Evolutionary conservation across 345 rosid species (phyloP), one percentile per base, ranked within the genome.

Genomic region (Turritis glabra): DNA sequence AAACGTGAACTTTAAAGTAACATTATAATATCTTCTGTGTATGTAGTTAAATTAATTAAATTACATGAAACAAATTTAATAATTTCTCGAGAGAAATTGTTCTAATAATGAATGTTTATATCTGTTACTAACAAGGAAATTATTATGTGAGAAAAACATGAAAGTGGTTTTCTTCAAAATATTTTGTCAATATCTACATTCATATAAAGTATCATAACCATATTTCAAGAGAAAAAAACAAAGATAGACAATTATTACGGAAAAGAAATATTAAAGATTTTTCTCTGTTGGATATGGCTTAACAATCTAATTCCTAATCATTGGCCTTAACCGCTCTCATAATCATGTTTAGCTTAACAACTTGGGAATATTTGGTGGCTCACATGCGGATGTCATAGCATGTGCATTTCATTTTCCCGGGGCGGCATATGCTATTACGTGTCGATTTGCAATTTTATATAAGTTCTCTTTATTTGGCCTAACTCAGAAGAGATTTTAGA

Each of bases 291-390:
- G 48, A 21, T 44, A 46, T 46, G 46, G 22, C 58, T 32, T 32
- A 22, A 22, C 32, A n/a, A 18, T 41, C 41, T 62, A 37, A 46
- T n/a, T 19, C 18, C 55, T 44, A 37, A 63, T 73, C 44, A 63
- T 63, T 62, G 51, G 63, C 27, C 29, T 52, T 73, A 55, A 72
- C 77, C n/a, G 55, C 15, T 62, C 69, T 27, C 38, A 32, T 37
- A 19, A 50, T 72, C 52, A 63, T 63, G 54, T 51, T 73, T 52
- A 52, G 55, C 54, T 51, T 27, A 73, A 63, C 47, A 38, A 73
- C 62, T 53, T 73, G 43, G 27, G 70, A 63, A 73, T 62, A 21
- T 27, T 72, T 63, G 77, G 77, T 72, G 26, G 29, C 41, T 73
- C 63, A 53, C 63, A 72, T 61, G 63, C 12, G 44, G 13, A 46